Evolutionary conservation across 2,329 filamentous ascomycete genomes (phyloP).

Genomic region (Diaporthe humulicola): DNA sequence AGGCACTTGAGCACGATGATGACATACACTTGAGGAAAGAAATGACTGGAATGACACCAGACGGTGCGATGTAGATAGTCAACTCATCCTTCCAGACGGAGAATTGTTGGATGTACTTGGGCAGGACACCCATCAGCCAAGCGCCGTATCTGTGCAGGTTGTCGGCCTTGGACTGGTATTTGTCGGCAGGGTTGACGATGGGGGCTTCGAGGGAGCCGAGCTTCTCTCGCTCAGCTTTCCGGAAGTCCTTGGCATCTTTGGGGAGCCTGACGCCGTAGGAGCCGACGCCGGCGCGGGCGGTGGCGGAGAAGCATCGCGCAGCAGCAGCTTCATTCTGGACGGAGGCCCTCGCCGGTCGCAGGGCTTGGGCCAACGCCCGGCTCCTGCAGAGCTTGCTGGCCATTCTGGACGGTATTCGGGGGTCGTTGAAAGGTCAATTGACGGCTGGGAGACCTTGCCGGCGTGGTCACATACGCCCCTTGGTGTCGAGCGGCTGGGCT

Average conservation of each 20-base stretch:
- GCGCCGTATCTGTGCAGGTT: constrained; percentile 94
- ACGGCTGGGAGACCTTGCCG: constrained; percentile 39
- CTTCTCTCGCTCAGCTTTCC: constrained; percentile 71
- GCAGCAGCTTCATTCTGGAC: constrained; percentile 56
- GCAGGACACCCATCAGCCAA: constrained; percentile 95
- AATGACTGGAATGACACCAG: constrained; percentile 91
- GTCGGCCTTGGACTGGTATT: constrained; percentile 88
- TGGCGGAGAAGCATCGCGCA: constrained; percentile 64
- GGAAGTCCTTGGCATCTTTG: constrained; percentile 75
- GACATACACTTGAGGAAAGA: constrained; percentile 85
- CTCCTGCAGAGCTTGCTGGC: constrained; percentile 71
- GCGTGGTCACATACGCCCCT: constrained; percentile 7
- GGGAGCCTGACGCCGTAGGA: constrained; percentile 66
- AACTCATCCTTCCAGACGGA: constrained; percentile 99
- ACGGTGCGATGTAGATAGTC: constrained; percentile 90
- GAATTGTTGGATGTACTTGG: constrained; percentile 99
- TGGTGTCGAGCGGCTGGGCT: constrained; percentile 3
- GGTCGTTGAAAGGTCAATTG: constrained; percentile 60
- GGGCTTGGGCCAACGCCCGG: constrained; percentile 67
- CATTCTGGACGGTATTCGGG: constrained; percentile 58
- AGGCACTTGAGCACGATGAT: background rate
- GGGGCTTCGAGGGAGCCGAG: constrained; percentile 79
- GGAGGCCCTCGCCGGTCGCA: constrained; percentile 64
- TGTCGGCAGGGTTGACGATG: constrained; percentile 92
- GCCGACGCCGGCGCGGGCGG: constrained; percentile 55